Percentiles rank a stretch among this genome's conserved stretches.
These are phyloP conservation scores for Claviceps cyperi DNA, from an alignment of 2,329 filamentous ascomycete species.

Conservation along the genomic window DNA sequence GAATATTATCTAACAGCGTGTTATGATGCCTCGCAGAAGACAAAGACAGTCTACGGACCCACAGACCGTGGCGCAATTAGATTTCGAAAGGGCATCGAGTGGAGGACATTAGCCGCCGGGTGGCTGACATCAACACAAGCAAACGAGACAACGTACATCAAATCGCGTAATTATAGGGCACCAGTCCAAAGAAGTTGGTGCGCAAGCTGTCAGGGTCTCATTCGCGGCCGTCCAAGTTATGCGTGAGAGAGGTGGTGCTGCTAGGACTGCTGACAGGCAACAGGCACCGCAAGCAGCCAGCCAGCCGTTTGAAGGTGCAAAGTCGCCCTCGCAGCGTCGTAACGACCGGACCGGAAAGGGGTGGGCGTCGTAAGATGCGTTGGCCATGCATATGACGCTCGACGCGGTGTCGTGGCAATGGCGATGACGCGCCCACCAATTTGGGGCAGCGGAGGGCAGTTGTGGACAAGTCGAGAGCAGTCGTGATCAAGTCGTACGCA, in stretches of 20 bases:
- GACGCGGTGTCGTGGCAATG: not conserved
- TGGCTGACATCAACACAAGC: not conserved
- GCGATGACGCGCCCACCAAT: not conserved
- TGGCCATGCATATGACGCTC: not conserved
- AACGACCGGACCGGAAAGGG: not conserved
- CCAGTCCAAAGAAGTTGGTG: slow-evolving; percentile 2
- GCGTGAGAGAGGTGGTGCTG: not conserved
- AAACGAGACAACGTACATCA: slow-evolving; percentile 4
- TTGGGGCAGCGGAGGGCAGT: not conserved
- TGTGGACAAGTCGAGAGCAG: not conserved
- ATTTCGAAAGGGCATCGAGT: slow-evolving; percentile 1
- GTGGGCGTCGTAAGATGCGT: not conserved
- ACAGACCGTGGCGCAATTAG: not conserved
- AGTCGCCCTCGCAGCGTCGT: not conserved
- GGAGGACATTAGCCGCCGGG: not conserved
- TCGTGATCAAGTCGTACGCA: too few species aligned
- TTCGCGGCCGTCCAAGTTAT: not conserved
- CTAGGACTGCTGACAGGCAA: not conserved
- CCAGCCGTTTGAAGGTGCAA: not conserved
- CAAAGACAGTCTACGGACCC: not conserved
- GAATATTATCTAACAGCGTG: not conserved
- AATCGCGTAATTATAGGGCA: slow-evolving; percentile 1
- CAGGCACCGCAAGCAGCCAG: not conserved
- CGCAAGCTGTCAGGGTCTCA: slow-evolving; percentile 1
- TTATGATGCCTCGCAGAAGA: not conserved